phyloP scores from a whole-genome alignment of 768 basidiomycete species.

The Sporobolomyces pararoseus region DNA sequence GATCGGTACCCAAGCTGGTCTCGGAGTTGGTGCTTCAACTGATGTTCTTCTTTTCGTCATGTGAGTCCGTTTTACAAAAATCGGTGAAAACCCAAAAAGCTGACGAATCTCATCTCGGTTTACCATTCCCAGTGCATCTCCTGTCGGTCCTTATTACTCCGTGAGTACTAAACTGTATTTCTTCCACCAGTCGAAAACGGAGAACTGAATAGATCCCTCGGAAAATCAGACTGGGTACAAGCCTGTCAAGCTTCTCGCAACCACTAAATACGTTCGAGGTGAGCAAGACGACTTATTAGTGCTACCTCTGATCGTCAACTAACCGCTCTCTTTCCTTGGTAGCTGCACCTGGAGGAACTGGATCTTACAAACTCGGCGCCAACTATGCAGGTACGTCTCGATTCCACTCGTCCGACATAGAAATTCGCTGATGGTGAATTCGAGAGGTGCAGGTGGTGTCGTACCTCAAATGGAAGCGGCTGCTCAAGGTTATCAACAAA shows the following conservation, averaged over 20 bases:
- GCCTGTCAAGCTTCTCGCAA: constrained; percentile 59
- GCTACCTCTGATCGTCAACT: background rate
- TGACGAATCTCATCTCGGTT: background rate
- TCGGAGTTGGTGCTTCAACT: constrained; percentile 67
- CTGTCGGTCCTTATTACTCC: constrained; percentile 58
- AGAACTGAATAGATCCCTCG: background rate
- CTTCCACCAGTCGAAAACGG: background rate
- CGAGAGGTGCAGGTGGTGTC: constrained; percentile 47
- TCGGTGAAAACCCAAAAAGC: background rate
- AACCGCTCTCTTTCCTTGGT: no score
- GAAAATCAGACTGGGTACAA: constrained; percentile 54
- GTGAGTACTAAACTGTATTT: background rate
- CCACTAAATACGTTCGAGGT: constrained; percentile 69
- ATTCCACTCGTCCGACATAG: constrained; percentile 18
- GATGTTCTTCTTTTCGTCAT: constrained; percentile 84
- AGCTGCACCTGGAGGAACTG: constrained; percentile 62
- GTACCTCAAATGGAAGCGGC: constrained; percentile 65
- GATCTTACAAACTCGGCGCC: constrained; percentile 59
- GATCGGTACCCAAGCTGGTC: constrained; percentile 55
- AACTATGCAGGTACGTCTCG: constrained; percentile 52
- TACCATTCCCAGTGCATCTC: constrained; percentile 53
- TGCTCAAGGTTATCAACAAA: constrained; percentile 67
- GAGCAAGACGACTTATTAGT: background rate
- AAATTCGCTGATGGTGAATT: background rate
- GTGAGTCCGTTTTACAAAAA: constrained; percentile 23